These are phyloP conservation scores for Diplocarpon rosae DNA, from an alignment of 2,329 filamentous ascomycete genomes.

Conservation along the genomic window DNA sequence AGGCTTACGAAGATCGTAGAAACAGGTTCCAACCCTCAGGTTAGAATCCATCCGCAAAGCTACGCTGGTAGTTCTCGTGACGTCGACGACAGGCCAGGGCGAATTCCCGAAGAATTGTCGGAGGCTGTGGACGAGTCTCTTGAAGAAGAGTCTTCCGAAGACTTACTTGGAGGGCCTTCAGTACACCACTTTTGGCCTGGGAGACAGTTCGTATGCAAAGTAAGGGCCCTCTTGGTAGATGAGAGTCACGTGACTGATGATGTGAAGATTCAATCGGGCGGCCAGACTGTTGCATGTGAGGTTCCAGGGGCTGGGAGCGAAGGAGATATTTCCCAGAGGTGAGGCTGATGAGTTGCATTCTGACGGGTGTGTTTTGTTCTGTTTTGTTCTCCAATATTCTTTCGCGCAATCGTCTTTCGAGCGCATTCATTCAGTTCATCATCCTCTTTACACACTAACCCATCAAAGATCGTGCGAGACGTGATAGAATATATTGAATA, in stretches of 20 bases:
- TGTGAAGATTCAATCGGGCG: constrained; percentile 76
- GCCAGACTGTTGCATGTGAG: constrained; percentile 79
- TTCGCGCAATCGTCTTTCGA: background rate
- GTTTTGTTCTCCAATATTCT: background rate
- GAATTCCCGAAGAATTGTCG: constrained; percentile 79
- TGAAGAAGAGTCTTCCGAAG: constrained; percentile 65
- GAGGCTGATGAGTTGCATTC: constrained; percentile 92
- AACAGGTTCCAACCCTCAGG: background rate
- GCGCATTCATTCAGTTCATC: no score
- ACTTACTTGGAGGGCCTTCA: constrained; percentile 56
- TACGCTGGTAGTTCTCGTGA: constrained; percentile 61
- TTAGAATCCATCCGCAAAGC: constrained; percentile 37
- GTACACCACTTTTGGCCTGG: constrained; percentile 83
- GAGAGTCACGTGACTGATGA: constrained; percentile 6
- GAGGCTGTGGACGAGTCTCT: constrained; percentile 73
- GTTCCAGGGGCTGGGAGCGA: constrained; percentile 71
- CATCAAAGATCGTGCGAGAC: no score
- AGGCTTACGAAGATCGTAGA: constrained; percentile 27
- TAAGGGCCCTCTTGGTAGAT: constrained; percentile 31
- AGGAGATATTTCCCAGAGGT: constrained; percentile 62
- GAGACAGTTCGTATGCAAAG: constrained; percentile 91
- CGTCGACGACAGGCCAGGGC: constrained; percentile 91
- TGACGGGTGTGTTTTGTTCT: constrained; percentile 60
- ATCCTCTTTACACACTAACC: no score
- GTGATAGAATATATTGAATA: no score